Conservation (phyloP, 768 basidiomycete genomes). For the Leccinum sublutescens region DNA sequence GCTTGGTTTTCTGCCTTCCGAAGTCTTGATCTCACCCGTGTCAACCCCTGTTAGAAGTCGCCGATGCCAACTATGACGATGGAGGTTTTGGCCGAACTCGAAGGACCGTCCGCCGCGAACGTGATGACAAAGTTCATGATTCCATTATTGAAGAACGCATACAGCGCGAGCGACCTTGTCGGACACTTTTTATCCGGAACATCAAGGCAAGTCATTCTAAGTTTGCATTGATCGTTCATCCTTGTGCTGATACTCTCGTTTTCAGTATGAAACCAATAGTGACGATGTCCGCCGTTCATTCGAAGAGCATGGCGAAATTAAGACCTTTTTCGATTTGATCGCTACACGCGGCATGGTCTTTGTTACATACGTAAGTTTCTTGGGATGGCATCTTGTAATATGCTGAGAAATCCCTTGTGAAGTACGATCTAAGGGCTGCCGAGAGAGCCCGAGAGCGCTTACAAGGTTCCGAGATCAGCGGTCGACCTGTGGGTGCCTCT, state of each 20-base stretch:
- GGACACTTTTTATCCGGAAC: slow-evolving; percentile 96
- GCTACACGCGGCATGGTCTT: slow-evolving; percentile 98
- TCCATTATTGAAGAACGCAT: slow-evolving; percentile 93
- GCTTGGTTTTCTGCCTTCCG: slow-evolving; percentile 44
- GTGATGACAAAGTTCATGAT: slow-evolving; percentile 87
- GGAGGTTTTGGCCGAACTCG: slow-evolving; percentile 46
- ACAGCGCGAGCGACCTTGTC: slow-evolving; percentile 89
- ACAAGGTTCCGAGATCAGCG: slow-evolving; percentile 85
- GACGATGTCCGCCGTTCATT: slow-evolving; percentile 82
- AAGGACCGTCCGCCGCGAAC: slow-evolving; percentile 65
- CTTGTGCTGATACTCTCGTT: slow-evolving; percentile 14
- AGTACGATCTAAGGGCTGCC: slow-evolving; percentile 94
- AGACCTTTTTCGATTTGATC: slow-evolving; percentile 95
- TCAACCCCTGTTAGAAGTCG: slow-evolving; percentile 58
- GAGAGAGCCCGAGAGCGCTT: slow-evolving; percentile 88
- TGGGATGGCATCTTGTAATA: slow-evolving; percentile 7
- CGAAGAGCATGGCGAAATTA: slow-evolving; percentile 93
- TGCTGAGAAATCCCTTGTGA: slow-evolving; percentile 10
- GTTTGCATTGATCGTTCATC: slow-evolving; percentile 5
- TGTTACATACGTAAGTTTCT: slow-evolving; percentile 87
- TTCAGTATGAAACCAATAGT: slow-evolving; percentile 86
- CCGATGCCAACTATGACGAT: slow-evolving; percentile 56
- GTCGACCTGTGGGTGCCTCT: slow-evolving; percentile 73
- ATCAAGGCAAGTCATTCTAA: slow-evolving; percentile 77
- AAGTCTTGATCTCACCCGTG: slow-evolving; percentile 42